These are phyloP conservation scores for Apophysomyces sp. DNA, from an alignment of 371 early-diverging fungal species.

Conservation along the genomic window DNA sequence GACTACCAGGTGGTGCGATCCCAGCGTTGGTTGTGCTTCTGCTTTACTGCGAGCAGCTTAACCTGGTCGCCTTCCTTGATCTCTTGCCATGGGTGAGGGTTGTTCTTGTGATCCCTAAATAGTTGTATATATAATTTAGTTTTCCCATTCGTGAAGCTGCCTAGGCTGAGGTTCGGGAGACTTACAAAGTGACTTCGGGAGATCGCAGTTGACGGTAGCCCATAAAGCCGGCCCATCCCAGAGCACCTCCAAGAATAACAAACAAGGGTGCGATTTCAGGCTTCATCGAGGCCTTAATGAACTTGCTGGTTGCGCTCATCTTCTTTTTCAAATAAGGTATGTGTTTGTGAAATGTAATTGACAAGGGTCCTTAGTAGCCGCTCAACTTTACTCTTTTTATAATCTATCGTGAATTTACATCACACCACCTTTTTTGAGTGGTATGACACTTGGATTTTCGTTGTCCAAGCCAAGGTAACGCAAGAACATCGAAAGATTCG, in stretches of 20 bases:
- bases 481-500: background rate
- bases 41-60: constrained; percentile 35
- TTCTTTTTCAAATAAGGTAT: background rate
- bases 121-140: background rate
- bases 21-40: constrained; percentile 35
- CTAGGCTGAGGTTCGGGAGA: no score
- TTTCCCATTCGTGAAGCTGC: no score
- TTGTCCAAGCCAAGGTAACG: background rate
- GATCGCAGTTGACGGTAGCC: constrained; percentile 23
- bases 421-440: background rate
- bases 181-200: constrained; percentile 43
- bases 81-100: constrained; percentile 39
- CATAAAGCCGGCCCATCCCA: constrained; percentile 28
- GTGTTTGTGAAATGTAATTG: background rate
- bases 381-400: background rate
- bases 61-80: constrained; percentile 45
- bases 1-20: constrained; percentile 35
- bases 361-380: background rate
- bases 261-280: constrained; percentile 41
- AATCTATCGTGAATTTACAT: background rate
- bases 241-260: constrained; percentile 25
- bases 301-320: constrained; percentile 16
- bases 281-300: constrained; percentile 26
- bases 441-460: background rate
- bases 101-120: constrained; percentile 26